Base-by-base conservation (phyloP, 345 rosid species). In the Brassica juncea region DNA sequence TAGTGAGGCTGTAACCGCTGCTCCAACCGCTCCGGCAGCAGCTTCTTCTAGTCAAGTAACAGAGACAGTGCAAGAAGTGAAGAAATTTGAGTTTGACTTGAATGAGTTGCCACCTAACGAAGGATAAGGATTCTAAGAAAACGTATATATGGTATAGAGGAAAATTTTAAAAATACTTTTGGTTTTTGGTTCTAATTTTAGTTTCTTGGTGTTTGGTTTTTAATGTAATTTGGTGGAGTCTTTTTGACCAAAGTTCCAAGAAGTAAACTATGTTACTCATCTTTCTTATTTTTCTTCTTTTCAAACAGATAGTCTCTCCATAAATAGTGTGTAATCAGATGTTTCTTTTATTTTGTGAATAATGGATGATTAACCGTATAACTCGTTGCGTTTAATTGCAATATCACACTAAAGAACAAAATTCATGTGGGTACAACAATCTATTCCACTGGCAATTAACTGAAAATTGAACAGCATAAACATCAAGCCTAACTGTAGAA, bases 391-490 rank as follows among this genome's bases (percentile, higher is more conserved):
- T 60, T 1, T 32, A 32, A 32, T 32, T 32, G 37, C 7, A 32
- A 32, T 32, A 32, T 6, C 37, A 32, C 5, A 32, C 37, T 32
- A 32, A 32, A 32, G 8, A 32, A 32, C 75, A 74, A 81, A 80
- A 80, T 63, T 79, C 80, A 92, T 23, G 97, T 92, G 57, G 97
- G 97, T 16, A 87, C 89, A 82, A 69, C 75, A 67, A 30, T 63
- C 74, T 77, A 74, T 0, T 80, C 49, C 60, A 68, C 81, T 73
- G 89, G 80, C 16, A 28, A 84, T 80, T 60, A 85, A 68, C 82
- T 84, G 84, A 76, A 49, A 77, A 77, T 75, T 70, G 66, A 85
- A 64, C 31, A 85, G 66, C 82, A 86, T 80, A 66, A 85, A 89
- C 67, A 93, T 78, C 69, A 91, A 85, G 25, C 87, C 66, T 77